Percentiles rank a stretch among this genome's conserved stretches.
These are phyloP conservation scores for Russula emetica DNA, from an alignment of 768 basidiomycete species.

Conservation along the genomic window DNA sequence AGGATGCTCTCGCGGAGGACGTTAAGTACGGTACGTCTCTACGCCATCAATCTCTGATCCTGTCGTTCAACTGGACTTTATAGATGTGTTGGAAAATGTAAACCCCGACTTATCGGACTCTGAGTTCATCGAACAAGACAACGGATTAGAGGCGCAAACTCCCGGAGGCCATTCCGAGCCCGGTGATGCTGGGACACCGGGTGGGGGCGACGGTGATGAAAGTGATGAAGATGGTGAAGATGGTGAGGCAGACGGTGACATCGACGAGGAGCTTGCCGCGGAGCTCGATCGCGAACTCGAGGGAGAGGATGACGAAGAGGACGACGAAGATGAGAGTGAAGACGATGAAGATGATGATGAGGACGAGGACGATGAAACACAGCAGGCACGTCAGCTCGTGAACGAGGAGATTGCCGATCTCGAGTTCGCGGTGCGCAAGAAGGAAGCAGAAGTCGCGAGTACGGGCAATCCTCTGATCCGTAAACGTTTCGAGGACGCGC, in stretches of 20 bases:
- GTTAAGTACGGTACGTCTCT: slow-evolving; percentile 63
- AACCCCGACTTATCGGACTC: slow-evolving; percentile 89
- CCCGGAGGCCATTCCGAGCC: slow-evolving; percentile 64
- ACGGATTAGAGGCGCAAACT: slow-evolving; percentile 58
- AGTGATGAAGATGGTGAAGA: slow-evolving; percentile 55
- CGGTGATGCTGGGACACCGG: slow-evolving; percentile 59
- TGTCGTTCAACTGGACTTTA: not conserved
- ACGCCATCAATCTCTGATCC: not conserved
- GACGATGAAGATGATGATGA: slow-evolving; percentile 76
- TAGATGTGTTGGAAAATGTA: slow-evolving; percentile 84
- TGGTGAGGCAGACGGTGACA: slow-evolving; percentile 67
- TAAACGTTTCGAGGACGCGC: slow-evolving; percentile 91
- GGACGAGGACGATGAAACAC: slow-evolving; percentile 71
- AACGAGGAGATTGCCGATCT: slow-evolving; percentile 88
- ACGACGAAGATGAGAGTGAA: slow-evolving; percentile 58
- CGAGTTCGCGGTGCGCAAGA: slow-evolving; percentile 83
- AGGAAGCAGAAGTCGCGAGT: slow-evolving; percentile 74
- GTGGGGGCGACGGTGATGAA: slow-evolving; percentile 51
- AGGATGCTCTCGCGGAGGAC: slow-evolving; percentile 69
- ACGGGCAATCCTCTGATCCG: slow-evolving; percentile 84
- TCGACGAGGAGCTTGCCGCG: slow-evolving; percentile 84
- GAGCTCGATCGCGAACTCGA: slow-evolving; percentile 84
- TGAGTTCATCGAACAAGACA: slow-evolving; percentile 72
- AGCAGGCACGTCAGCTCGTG: slow-evolving; percentile 71
- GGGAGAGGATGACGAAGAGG: slow-evolving; percentile 56